Conservation (phyloP, 148 eudicot genomes). For the Rhododendron griersonianum region DNA sequence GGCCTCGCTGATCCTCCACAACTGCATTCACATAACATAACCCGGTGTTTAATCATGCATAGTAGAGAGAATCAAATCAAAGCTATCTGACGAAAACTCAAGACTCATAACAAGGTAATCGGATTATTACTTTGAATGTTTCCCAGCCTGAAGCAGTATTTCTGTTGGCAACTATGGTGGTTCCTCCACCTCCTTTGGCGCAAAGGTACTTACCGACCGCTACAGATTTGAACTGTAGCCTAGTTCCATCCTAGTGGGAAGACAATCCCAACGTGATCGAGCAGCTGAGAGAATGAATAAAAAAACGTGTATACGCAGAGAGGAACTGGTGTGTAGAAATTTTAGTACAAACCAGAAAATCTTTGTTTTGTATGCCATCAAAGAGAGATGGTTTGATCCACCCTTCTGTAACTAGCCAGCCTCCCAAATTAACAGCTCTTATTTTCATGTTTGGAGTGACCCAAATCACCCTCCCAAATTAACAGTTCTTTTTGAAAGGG, state of each 20-base stretch:
- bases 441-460: no score
- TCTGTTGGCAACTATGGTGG: slow-evolving; percentile 50
- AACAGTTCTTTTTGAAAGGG: no score
- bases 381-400: slow-evolving; percentile 76
- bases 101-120: not conserved
- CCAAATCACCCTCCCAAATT: no score
- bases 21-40: slow-evolving; percentile 17
- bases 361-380: slow-evolving; percentile 59
- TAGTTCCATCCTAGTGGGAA: slow-evolving; percentile 56
- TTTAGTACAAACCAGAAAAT: slow-evolving; percentile 37
- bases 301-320: not conserved
- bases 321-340: no score
- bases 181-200: slow-evolving; percentile 63
- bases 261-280: no score
- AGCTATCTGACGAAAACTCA: no score
- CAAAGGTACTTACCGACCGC: slow-evolving; percentile 40
- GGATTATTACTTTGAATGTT: slow-evolving; percentile 43
- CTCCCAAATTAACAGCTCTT: no score
- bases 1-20: slow-evolving; percentile 69
- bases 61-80: no score
- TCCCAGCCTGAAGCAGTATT: slow-evolving; percentile 68
- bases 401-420: slow-evolving; percentile 42
- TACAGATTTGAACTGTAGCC: slow-evolving; percentile 52
- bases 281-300: no score
- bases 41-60: no score